These are phyloP conservation scores for Cystobasidium slooffiae DNA, from an alignment of 1,284 basidiomycete genomes.

Conservation along the genomic window DNA sequence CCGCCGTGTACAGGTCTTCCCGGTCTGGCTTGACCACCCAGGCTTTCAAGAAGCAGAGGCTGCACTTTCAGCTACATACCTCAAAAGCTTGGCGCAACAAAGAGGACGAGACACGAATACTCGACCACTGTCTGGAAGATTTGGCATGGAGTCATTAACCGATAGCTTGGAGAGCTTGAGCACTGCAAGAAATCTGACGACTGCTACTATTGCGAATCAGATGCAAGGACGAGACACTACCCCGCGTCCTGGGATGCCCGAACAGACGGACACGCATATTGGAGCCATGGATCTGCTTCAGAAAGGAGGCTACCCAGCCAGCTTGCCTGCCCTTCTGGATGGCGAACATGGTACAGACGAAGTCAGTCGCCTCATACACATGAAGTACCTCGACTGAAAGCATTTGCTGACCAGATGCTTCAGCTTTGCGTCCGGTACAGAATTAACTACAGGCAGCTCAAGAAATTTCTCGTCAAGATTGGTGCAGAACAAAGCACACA, in stretches of 20 bases:
- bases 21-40: slow-evolving; percentile 62
- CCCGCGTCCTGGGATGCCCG: slow-evolving; percentile 16
- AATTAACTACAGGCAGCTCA: slow-evolving; percentile 26
- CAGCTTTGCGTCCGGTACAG: slow-evolving; percentile 44
- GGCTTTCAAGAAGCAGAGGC: slow-evolving; percentile 28
- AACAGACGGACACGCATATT: background rate
- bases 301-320: slow-evolving; percentile 45
- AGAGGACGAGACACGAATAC: slow-evolving; percentile 22
- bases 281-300: slow-evolving; percentile 21
- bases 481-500: background rate
- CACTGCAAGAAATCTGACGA: slow-evolving; percentile 8
- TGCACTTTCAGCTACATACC: background rate
- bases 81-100: background rate
- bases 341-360: slow-evolving; percentile 52
- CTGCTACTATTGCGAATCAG: background rate
- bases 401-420: background rate
- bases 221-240: slow-evolving; percentile 9
- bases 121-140: slow-evolving; percentile 24
- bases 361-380: slow-evolving; percentile 27
- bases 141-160: slow-evolving; percentile 7
- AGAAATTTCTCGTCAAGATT: slow-evolving; percentile 27
- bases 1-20: slow-evolving; percentile 88
- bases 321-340: slow-evolving; percentile 48
- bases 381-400: background rate
- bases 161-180: slow-evolving; percentile 19